These are phyloP conservation scores for Arachnomyces sp. DNA, from an alignment of 2,329 filamentous ascomycete species.

Conservation along the genomic window DNA sequence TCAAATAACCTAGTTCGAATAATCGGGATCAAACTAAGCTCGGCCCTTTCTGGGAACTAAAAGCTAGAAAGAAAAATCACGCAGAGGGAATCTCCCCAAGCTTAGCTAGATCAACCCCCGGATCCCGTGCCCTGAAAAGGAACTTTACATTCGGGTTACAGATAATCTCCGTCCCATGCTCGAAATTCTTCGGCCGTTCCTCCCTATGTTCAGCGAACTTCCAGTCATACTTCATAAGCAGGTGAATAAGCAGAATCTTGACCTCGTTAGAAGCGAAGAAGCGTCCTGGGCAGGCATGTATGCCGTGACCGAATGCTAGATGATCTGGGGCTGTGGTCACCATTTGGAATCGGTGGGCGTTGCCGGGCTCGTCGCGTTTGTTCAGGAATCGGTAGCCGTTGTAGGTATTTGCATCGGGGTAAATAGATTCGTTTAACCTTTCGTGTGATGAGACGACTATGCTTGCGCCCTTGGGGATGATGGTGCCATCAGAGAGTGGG, in stretches of 20 bases:
- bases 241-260: constrained; percentile 47
- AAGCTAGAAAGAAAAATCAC: too few relatives aligned
- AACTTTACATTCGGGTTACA: too few relatives aligned
- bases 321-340: constrained; percentile 24
- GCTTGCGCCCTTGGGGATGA: constrained; percentile 22
- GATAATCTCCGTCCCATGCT: too few relatives aligned
- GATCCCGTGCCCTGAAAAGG: too few relatives aligned
- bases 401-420: constrained; percentile 21
- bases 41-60: too few relatives aligned
- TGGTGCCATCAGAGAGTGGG: constrained; percentile 22
- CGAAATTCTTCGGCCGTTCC: constrained; percentile 15
- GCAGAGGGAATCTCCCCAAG: too few relatives aligned
- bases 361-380: constrained; percentile 21
- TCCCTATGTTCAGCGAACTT: constrained; percentile 31
- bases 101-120: too few relatives aligned
- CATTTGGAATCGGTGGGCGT: constrained; percentile 23
- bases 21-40: too few relatives aligned
- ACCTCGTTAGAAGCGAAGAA: constrained; percentile 52
- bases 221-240: constrained; percentile 49
- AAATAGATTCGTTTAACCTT: constrained; percentile 22
- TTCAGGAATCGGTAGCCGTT: constrained; percentile 29
- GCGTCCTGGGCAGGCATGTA: constrained; percentile 41
- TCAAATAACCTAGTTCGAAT: too few relatives aligned
- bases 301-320: constrained; percentile 31
- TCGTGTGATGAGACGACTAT: constrained; percentile 19